Percentiles rank a stretch among this genome's conserved stretches.
These are phyloP conservation scores for Huntiella omanensis DNA, from an alignment of 2,329 filamentous ascomycete genomes.

Conservation along the genomic window DNA sequence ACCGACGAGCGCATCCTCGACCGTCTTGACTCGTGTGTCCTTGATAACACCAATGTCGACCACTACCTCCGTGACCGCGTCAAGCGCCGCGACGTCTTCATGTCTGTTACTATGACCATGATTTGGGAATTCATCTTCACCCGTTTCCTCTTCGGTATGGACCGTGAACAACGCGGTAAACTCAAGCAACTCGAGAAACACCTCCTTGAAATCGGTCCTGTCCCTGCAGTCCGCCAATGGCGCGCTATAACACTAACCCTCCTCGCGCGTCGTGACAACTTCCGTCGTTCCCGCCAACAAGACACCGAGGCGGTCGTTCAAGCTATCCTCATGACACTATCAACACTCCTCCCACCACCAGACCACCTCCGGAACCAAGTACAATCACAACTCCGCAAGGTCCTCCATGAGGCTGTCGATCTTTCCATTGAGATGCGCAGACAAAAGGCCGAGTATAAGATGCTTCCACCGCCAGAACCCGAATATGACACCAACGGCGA, in stretches of 20 bases:
- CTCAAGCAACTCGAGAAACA: conserved; percentile 91
- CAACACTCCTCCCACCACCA: conserved; percentile 71
- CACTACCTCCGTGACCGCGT: conserved; percentile 74
- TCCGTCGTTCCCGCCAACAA: conserved; percentile 61
- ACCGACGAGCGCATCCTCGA: conserved; percentile 86
- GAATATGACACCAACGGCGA: conserved; percentile 92
- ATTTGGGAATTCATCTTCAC: conserved; percentile 98
- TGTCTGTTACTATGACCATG: conserved; percentile 98
- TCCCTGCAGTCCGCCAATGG: conserved; percentile 87
- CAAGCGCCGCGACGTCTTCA: conserved; percentile 80
- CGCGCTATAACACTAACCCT: conserved; percentile 86
- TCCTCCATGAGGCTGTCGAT: conserved; percentile 74
- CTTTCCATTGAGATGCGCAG: conserved; percentile 94
- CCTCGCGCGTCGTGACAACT: conserved; percentile 61
- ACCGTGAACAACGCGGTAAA: conserved; percentile 91
- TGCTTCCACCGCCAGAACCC: conserved; percentile 86
- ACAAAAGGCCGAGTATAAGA: conserved; percentile 92
- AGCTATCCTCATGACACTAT: conserved; percentile 62
- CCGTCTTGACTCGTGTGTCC: conserved; percentile 78
- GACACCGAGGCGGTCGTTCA: conserved; percentile 94
- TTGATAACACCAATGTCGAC: conserved; percentile 90
- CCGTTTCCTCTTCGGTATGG: conserved; percentile 95
- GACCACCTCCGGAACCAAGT: conserved; percentile 63
- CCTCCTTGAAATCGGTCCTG: conserved; percentile 70
- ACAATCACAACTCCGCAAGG: conserved; percentile 64